Evolutionary conservation across 768 basidiomycete species (phyloP).

Genomic region (Russula ochroleuca): DNA sequence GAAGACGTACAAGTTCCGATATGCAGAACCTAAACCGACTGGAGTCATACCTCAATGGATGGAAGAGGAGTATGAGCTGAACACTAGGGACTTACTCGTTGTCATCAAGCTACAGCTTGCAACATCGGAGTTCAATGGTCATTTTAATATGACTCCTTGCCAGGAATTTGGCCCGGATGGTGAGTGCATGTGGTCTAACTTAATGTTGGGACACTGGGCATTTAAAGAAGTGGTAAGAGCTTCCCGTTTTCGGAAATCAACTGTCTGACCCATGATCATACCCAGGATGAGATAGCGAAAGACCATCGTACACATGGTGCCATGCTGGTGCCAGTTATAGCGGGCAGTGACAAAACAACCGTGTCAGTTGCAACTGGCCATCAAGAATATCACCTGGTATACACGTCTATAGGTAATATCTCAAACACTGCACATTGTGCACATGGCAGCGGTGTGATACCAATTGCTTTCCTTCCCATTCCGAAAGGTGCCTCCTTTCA

Average conservation of each 20-base stretch:
- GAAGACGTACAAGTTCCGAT: background rate
- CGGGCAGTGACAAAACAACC: background rate
- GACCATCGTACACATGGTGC: background rate
- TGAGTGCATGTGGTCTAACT: background rate
- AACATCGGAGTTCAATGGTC: background rate
- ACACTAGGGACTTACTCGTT: background rate
- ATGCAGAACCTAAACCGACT: background rate
- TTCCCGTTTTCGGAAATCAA: no score
- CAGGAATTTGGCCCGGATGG: background rate
- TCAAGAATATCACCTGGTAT: background rate
- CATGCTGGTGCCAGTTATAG: background rate
- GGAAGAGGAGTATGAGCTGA: background rate
- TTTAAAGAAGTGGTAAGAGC: background rate
- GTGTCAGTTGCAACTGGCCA: background rate
- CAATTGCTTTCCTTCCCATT: slow-evolving; percentile 1
- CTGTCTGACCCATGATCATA: background rate
- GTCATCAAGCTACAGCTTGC: background rate
- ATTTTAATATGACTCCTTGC: background rate
- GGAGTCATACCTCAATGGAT: background rate
- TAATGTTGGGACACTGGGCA: background rate
- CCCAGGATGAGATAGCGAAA: background rate
- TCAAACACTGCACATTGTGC: background rate
- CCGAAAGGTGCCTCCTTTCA: background rate
- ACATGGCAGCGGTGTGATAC: background rate
- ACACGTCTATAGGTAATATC: background rate